Conservation (phyloP, 495 filamentous ascomycete genomes). For the Xylaria longipes region DNA sequence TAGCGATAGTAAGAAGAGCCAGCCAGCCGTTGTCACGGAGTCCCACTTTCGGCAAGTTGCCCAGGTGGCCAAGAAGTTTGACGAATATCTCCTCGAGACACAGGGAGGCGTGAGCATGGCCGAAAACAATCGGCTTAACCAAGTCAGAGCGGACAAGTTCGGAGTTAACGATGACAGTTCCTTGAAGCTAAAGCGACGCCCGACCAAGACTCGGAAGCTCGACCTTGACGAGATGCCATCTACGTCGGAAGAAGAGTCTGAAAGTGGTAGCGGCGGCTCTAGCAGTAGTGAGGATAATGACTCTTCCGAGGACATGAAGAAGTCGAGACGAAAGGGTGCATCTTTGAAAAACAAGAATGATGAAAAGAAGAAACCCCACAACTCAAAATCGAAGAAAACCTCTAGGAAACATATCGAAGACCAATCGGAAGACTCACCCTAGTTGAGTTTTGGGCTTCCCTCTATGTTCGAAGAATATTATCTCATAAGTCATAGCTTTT, state of each 20-base stretch:
- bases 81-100: conserved; percentile 33
- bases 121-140: conserved; percentile 37
- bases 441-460: too few relatives aligned
- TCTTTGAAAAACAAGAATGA: not conserved
- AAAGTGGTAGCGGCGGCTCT: conserved; percentile 3
- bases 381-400: not conserved
- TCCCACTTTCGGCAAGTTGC: conserved; percentile 30
- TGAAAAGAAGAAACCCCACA: not conserved
- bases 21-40: conserved; percentile 9
- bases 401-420: not conserved
- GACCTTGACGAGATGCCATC: conserved; percentile 23
- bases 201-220: conserved; percentile 17
- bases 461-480: too few relatives aligned
- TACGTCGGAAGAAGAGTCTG: conserved; percentile 25
- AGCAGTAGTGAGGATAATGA: not conserved
- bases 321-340: not conserved
- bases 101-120: conserved; percentile 26
- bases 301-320: not conserved
- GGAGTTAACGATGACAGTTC: conserved; percentile 6
- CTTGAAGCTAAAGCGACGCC: conserved; percentile 15
- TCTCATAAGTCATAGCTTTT: too few relatives aligned
- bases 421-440: not conserved
- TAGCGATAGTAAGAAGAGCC: conserved; percentile 7
- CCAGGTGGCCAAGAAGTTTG: conserved; percentile 30
- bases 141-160: conserved; percentile 51